Evolutionary conservation across 164 flowering plant species (phyloP).

Genomic region (Santalum album): DNA sequence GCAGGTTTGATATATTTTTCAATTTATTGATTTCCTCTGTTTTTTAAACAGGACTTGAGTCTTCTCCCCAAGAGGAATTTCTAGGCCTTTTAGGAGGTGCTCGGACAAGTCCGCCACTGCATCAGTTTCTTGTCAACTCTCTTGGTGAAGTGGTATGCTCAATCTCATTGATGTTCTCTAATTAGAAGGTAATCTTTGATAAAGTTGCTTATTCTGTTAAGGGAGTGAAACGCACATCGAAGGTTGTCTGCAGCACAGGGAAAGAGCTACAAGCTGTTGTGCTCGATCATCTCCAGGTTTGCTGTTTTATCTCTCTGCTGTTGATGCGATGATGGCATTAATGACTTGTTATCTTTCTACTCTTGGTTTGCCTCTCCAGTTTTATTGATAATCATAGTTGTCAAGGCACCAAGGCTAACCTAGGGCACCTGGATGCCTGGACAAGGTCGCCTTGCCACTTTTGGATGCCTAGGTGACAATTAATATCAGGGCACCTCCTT

Average conservation of each 20-base stretch:
- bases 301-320: too few relatives aligned
- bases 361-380: too few relatives aligned
- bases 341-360: too few relatives aligned
- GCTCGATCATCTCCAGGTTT: slow-evolving; percentile 85
- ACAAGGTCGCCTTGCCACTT: too few relatives aligned
- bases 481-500: too few relatives aligned
- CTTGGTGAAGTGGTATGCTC: slow-evolving; percentile 81
- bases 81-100: slow-evolving; percentile 90
- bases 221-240: slow-evolving; percentile 82
- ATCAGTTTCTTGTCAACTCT: slow-evolving; percentile 86
- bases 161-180: slow-evolving; percentile 6
- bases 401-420: too few relatives aligned
- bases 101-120: slow-evolving; percentile 80
- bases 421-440: too few relatives aligned
- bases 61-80: slow-evolving; percentile 88
- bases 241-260: slow-evolving; percentile 65
- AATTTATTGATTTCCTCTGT: slow-evolving; percentile 8
- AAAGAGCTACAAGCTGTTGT: slow-evolving; percentile 80
- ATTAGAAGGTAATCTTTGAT: neutral
- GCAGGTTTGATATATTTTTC: neutral
- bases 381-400: too few relatives aligned
- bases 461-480: too few relatives aligned
- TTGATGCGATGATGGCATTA: too few relatives aligned
- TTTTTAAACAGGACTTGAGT: slow-evolving; percentile 57
- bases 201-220: slow-evolving; percentile 15